Evolutionary conservation across 441 rosid genomes (phyloP).

Genomic region (Gossypium gossypioides): DNA sequence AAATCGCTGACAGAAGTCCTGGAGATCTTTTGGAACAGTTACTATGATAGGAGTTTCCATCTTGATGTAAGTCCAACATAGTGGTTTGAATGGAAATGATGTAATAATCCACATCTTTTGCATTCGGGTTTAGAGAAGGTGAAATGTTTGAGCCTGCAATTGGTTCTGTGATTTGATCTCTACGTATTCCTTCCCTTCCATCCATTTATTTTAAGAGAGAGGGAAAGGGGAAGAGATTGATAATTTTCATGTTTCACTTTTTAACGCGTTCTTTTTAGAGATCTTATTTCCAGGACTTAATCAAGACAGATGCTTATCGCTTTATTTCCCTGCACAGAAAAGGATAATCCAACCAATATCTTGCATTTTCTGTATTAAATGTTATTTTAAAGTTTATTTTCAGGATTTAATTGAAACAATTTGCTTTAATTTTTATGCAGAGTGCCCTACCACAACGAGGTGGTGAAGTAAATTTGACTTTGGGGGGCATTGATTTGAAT

Average conservation of each 20-base stretch:
- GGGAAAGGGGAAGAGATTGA: not conserved
- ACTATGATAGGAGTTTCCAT: not conserved
- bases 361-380: not conserved
- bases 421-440: slow-evolving; percentile 29
- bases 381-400: not conserved
- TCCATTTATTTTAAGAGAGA: not conserved
- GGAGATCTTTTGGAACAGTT: not conserved
- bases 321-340: not conserved
- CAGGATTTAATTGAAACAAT: slow-evolving; percentile 2
- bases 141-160: not conserved
- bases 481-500: slow-evolving; percentile 95
- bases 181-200: not conserved
- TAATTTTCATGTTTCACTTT: not conserved
- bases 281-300: not conserved
- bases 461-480: slow-evolving; percentile 86
- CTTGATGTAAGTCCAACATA: not conserved
- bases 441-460: slow-evolving; percentile 81
- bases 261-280: not conserved
- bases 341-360: not conserved
- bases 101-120: not conserved
- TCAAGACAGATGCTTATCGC: not conserved
- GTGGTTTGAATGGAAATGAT: not conserved
- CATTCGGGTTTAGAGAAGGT: not conserved
- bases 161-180: not conserved
- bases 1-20: not conserved